These are phyloP conservation scores for Solanum chilense DNA, from an alignment of 257 asterid genomes.

Conservation along the genomic window DNA sequence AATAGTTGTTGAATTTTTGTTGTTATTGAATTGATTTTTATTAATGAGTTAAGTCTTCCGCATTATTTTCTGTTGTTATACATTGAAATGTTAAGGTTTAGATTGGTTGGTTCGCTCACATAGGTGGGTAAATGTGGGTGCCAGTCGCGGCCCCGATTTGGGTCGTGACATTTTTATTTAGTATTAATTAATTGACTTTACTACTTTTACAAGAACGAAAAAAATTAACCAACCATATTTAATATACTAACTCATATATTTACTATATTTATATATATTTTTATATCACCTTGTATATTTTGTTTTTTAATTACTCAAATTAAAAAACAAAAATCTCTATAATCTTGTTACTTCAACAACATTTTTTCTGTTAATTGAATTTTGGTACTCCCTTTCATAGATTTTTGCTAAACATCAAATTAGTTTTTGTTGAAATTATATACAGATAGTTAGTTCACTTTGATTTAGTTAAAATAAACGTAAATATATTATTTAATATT, in stretches of 20 bases:
- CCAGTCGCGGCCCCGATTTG: too few species aligned
- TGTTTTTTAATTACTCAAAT: neutral
- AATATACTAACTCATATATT: neutral
- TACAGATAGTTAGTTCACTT: neutral
- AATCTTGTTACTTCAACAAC: neutral
- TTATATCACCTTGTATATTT: neutral
- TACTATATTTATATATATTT: neutral
- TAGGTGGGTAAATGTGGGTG: too few species aligned
- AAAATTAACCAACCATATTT: neutral
- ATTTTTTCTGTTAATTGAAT: neutral
- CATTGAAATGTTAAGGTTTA: too few species aligned
- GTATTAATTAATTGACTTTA: neutral
- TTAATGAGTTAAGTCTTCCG: too few species aligned
- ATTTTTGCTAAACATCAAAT: neutral
- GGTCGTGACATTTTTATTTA: too few species aligned
- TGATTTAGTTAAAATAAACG: neutral
- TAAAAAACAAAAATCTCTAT: neutral
- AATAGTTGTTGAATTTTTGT: too few species aligned
- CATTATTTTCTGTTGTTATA: too few species aligned
- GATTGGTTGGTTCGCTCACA: too few species aligned
- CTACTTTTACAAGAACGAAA: neutral
- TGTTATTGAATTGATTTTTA: too few species aligned
- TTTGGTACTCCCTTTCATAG: neutral
- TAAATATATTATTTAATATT: neutral
- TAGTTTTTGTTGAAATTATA: neutral